Percentiles rank a stretch among this genome's conserved stretches.
Evolutionary conservation across 2,329 filamentous ascomycete species (phyloP).

Genomic region (Juglanconis oblonga): DNA sequence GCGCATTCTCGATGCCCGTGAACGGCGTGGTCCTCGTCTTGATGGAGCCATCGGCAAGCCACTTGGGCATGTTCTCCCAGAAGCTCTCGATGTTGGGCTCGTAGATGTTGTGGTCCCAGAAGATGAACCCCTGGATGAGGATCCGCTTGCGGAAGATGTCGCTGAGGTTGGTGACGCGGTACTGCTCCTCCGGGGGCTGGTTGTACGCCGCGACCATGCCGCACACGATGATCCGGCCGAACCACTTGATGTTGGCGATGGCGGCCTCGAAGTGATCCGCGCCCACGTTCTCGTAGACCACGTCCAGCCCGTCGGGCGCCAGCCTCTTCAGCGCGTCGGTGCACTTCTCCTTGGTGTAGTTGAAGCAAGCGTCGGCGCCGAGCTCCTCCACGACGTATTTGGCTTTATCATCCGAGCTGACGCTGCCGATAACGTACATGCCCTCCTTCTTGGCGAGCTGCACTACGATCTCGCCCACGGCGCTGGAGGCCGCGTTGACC

Average conservation of each 20-base stretch:
- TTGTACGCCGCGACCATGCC: slow-evolving; percentile 72
- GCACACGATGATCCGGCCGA: slow-evolving; percentile 61
- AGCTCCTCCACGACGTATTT: slow-evolving; percentile 68
- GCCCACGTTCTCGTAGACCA: slow-evolving; percentile 80
- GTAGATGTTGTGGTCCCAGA: slow-evolving; percentile 51
- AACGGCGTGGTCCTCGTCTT: slow-evolving; percentile 59
- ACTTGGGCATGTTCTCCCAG: slow-evolving; percentile 64
- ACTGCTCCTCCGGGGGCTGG: slow-evolving; percentile 45
- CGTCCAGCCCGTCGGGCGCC: slow-evolving; percentile 71
- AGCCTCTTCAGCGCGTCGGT: slow-evolving; percentile 61
- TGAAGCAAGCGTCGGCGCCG: slow-evolving; percentile 71
- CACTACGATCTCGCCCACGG: slow-evolving; percentile 72
- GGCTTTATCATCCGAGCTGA: slow-evolving; percentile 73
- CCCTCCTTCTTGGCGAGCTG: slow-evolving; percentile 76
- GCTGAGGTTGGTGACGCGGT: slow-evolving; percentile 61
- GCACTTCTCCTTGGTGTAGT: slow-evolving; percentile 75
- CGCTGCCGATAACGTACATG: slow-evolving; percentile 69
- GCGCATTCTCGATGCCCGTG: slow-evolving; percentile 64
- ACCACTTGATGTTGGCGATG: slow-evolving; percentile 58
- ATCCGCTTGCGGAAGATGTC: slow-evolving; percentile 59
- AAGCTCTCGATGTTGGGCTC: slow-evolving; percentile 58
- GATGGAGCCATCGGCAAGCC: slow-evolving; percentile 65
- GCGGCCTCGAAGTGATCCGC: slow-evolving; percentile 64
- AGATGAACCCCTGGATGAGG: slow-evolving; percentile 66
- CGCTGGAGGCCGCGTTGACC: slow-evolving; percentile 70